Base-by-base conservation (phyloP, 2,329 filamentous ascomycete species). In the Epichloe gansuensis region DNA sequence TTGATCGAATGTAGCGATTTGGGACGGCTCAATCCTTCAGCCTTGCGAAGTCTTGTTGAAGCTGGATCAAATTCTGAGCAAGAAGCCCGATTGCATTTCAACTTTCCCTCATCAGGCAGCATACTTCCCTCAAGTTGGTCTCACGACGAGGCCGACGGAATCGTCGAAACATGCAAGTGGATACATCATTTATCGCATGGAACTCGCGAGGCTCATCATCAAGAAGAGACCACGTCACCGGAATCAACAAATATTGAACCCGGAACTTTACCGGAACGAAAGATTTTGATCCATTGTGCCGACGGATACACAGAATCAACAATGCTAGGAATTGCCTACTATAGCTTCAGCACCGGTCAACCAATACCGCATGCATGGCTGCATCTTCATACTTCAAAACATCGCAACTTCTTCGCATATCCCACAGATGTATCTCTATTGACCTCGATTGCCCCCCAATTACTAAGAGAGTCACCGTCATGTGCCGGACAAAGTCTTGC, bases 281-380 rank as follows among this genome's bases (percentile, higher is more conserved):
- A 82, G 63, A 81, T 97, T 36, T 77, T 97, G 35, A 87, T 98
- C 41, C 91, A 97, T 67, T 97, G 93, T 66, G 84, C 85, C 2
- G 93, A 98, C 66, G 93, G 93, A 17, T 98, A 98, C 62, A 98
- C 93, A 0, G 93, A 98, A 68, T 91, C 87, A 1, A 89, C 89
- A 2, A 77, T 98, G 66, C 75, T 98, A 17, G 89, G 81, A 2
- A 80, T 98, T 40, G 88, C 91, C 9, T 98, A 98, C 68, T 89
- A 85, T 64, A 95, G 94, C 76, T 98, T 89, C 67, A 88, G 87
- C 51, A 88, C 93, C 55, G 89, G 88, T 6, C 74, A 82, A 11
- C 78, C 90, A 0, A 78, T 91, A 0, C 85, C 90, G 31, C 81
- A 89, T 52, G 90, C 93, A 8, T 97, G 90, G 90, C 74, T 97